Conservation (phyloP, 1,284 basidiomycete genomes). For the Ceratobasidium papillatum region DNA sequence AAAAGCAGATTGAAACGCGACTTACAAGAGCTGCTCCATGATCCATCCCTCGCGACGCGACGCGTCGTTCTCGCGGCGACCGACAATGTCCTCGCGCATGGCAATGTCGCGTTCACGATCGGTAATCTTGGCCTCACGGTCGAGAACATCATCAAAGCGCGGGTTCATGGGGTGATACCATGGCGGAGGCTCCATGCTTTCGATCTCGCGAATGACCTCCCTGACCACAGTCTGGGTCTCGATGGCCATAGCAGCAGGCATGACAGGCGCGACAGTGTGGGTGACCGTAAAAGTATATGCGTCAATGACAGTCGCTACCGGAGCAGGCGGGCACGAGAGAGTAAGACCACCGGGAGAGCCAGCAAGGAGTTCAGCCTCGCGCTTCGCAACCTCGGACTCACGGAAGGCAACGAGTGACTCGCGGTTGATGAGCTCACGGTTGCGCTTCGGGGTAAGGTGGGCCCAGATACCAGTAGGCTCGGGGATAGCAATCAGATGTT, state of each 20-base stretch:
- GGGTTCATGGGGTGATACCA: constrained; percentile 62
- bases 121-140: constrained; percentile 80
- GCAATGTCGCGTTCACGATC: constrained; percentile 84
- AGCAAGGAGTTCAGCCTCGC: constrained; percentile 80
- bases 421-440: constrained; percentile 76
- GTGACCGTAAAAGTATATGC: constrained; percentile 58
- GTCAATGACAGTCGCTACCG: constrained; percentile 49
- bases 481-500: constrained; percentile 51
- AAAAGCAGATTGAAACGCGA: constrained; percentile 42
- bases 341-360: constrained; percentile 81
- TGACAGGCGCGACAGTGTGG: constrained; percentile 53
- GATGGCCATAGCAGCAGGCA: constrained; percentile 53
- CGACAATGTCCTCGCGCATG: constrained; percentile 80
- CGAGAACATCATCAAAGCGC: constrained; percentile 78
- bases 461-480: constrained; percentile 67
- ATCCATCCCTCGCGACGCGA: constrained; percentile 85
- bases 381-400: constrained; percentile 83
- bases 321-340: constrained; percentile 56
- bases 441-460: constrained; percentile 78
- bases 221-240: constrained; percentile 68
- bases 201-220: constrained; percentile 72
- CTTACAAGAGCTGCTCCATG: constrained; percentile 86
- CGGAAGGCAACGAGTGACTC: constrained; percentile 77
- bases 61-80: constrained; percentile 82
- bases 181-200: constrained; percentile 65